Conservation (phyloP, 345 rosid species). For the Luvunga scandens region DNA sequence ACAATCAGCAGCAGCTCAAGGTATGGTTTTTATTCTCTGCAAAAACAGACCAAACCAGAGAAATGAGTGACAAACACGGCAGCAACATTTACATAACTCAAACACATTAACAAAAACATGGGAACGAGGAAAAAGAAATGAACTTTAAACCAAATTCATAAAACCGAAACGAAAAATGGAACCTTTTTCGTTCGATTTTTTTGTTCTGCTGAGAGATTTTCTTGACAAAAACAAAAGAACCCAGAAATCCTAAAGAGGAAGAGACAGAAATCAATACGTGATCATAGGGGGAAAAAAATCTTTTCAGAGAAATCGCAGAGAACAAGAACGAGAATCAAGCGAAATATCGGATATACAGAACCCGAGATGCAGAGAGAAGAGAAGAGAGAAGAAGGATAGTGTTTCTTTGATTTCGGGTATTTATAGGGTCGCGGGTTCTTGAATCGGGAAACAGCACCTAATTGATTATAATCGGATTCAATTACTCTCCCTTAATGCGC, state of each 20-base stretch:
- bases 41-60: neutral
- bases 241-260: neutral
- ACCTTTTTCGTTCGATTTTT: neutral
- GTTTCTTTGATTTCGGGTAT: slow-evolving; percentile 8
- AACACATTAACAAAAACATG: neutral
- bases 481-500: neutral
- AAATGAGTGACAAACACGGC: neutral
- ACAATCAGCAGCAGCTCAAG: slow-evolving; percentile 1
- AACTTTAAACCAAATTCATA: neutral
- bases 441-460: slow-evolving; percentile 23
- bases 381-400: neutral
- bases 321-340: slow-evolving; percentile 34
- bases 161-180: neutral
- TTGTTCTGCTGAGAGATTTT: neutral
- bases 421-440: slow-evolving; percentile 39
- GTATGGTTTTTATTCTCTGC: neutral
- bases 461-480: neutral
- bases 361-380: neutral
- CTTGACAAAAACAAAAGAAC: neutral
- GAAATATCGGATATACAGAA: slow-evolving; percentile 12
- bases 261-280: neutral
- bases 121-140: neutral
- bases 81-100: neutral
- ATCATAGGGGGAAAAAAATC: neutral
- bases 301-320: slow-evolving; percentile 26